A percentile compares a stretch with the other conserved stretches of the same genome.
Conservation (phyloP, 805 yeast species). For the Candida maesae region DNA sequence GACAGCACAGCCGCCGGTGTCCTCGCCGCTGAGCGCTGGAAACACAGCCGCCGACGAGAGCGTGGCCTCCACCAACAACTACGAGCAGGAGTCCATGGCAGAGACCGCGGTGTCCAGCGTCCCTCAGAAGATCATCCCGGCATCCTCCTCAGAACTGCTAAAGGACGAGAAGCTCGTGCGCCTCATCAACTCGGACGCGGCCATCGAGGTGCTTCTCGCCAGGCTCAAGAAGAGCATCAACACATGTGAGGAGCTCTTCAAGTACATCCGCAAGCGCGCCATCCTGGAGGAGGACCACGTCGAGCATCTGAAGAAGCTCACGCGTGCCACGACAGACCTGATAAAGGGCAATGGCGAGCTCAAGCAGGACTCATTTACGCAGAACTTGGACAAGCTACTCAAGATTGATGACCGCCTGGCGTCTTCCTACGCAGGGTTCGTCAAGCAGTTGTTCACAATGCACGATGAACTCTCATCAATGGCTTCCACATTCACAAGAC, state of each 20-base stretch:
- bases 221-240: slow-evolving; percentile 75
- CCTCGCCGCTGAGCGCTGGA: slow-evolving; percentile 3
- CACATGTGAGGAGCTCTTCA: slow-evolving; percentile 82
- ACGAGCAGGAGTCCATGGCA: slow-evolving; percentile 1
- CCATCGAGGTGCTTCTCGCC: slow-evolving; percentile 66
- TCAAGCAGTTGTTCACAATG: slow-evolving; percentile 78
- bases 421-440: slow-evolving; percentile 70
- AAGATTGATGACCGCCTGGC: slow-evolving; percentile 74
- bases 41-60: slow-evolving; percentile 1
- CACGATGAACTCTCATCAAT: slow-evolving; percentile 77
- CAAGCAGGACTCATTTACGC: slow-evolving; percentile 62
- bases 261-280: slow-evolving; percentile 75
- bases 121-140: slow-evolving; percentile 20
- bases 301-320: slow-evolving; percentile 67
- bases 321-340: slow-evolving; percentile 48
- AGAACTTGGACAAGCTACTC: slow-evolving; percentile 63
- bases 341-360: slow-evolving; percentile 41
- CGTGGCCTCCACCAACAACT: slow-evolving; percentile 5
- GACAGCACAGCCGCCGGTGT: slow-evolving; percentile 2
- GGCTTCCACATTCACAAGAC: slow-evolving; percentile 61
- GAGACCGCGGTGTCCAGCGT: not conserved
- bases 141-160: slow-evolving; percentile 35
- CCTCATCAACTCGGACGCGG: slow-evolving; percentile 65
- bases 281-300: slow-evolving; percentile 75
- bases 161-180: slow-evolving; percentile 47